These are phyloP conservation scores for Pestalotiopsis sp. DNA, from an alignment of 2,329 filamentous ascomycete genomes.

Conservation along the genomic window DNA sequence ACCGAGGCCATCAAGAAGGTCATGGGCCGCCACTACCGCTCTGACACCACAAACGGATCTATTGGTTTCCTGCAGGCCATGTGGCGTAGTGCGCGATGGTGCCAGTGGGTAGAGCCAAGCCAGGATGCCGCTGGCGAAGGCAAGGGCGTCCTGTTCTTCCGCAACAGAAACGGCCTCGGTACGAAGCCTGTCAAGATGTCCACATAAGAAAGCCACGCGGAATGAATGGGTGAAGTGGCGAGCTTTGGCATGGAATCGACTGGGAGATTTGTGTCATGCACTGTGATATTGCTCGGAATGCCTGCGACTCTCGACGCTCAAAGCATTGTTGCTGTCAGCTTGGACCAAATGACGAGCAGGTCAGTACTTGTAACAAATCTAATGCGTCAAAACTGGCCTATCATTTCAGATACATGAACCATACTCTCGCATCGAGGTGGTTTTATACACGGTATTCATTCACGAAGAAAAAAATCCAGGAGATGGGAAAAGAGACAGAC, in stretches of 20 bases:
- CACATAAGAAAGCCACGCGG: not conserved
- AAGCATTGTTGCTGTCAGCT: too few relatives aligned
- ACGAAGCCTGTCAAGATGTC: constrained; percentile 42
- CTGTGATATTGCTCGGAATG: too few relatives aligned
- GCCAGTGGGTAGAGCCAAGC: constrained; percentile 97
- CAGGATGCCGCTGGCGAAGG: constrained; percentile 78
- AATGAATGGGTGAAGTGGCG: not conserved
- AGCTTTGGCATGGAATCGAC: not conserved
- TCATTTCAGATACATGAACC: too few relatives aligned
- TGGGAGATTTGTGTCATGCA: too few relatives aligned
- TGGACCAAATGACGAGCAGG: too few relatives aligned
- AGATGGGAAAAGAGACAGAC: not conserved
- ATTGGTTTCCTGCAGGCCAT: constrained; percentile 83
- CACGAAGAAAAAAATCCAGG: constrained; percentile 15
- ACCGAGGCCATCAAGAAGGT: constrained; percentile 90
- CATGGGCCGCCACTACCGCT: constrained; percentile 95
- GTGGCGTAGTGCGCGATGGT: constrained; percentile 80
- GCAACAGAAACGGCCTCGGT: constrained; percentile 89
- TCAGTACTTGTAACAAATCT: too few relatives aligned
- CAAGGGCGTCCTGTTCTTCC: constrained; percentile 89
- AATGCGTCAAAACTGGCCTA: too few relatives aligned
- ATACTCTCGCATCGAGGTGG: not conserved
- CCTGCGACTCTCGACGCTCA: too few relatives aligned
- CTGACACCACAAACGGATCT: constrained; percentile 75
- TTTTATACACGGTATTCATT: not conserved